Evolutionary conservation across 2,329 filamentous ascomycete genomes (phyloP), one percentile per base, ranked within the genome.

Genomic region (Fusarium keratoplasticum): DNA sequence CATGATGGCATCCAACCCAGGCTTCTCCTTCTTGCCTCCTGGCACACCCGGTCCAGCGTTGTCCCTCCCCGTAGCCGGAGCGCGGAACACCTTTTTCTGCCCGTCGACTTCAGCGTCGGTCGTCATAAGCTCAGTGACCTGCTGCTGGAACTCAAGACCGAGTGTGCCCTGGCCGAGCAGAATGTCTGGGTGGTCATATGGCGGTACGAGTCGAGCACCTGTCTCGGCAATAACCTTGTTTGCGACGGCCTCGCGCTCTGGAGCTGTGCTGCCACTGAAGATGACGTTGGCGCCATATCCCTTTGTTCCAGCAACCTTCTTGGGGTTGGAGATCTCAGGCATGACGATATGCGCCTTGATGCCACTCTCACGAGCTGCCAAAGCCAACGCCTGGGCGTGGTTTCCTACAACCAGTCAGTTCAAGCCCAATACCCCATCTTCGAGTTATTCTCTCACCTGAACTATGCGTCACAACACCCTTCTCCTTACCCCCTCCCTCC

Each of bases 91-190:
- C 25, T 61, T 74, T n/a, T 74, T 61, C 20, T 72, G 62, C 11
- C 66, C 59, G 9, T 68, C 42, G 14, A 76, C 79, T 18, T 47
- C 58, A 22, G 73, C 77, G 33, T 70, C 73, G 1, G 76, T 76
- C 8, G 79, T 80, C 47, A 92, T 85, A 71, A 92, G 77, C 50
- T 87, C 86, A 5, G 80, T 82, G 2, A 92, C 93, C 80, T 98
- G 95, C 69, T 89, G 85, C 80, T 95, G 92, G 36, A 98, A 83
- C 82, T 99, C 96, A 6, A 98, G 82, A 0, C 91, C 95, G 71
- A 94, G 87, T 0, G 96, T 98, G n/a, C 96, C 96, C 85, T 98
- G 95, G 0, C 96, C 96, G 1, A 98, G 89, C 65, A 98, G 93
- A 74, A 98, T 95, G 81, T 98, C 91, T 4, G 94, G 93, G 83